Base-by-base conservation (phyloP, 352 stramenopile genomes). In the Globisporangium takayamanum region DNA sequence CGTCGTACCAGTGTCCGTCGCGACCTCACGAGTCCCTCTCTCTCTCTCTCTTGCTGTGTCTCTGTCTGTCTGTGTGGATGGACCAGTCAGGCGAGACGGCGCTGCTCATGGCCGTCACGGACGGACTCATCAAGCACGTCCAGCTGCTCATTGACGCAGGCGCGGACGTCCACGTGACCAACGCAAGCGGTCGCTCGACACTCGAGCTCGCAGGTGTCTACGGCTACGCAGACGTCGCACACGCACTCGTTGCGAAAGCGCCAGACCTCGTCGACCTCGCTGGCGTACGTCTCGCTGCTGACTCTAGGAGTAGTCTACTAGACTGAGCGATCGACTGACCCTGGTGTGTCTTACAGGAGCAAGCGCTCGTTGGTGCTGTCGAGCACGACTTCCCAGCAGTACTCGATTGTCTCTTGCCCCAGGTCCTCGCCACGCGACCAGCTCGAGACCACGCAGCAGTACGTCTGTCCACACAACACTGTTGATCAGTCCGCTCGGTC, bases 71-170 rank as follows among this genome's bases (percentile, higher is more conserved):
- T 14, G 11, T 3, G 8, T 45, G 11, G 39, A n/a, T 45, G 39
- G 39, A n/a, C 39, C 39, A 74, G 66, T 58, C 61, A n/a, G 64
- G 64, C 33, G 66, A 83, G 33, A 74, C 63, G 26, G 53, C 70
- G 18, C 62, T 84, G n/a, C 62, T 76, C 2, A 54, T 79, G 25
- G 67, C 66, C 8, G 44, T 71, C 3, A 66, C 74, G 41, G 72
- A 78, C 64, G 72, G 67, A 28, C 72, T 84, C 46, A 70, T 67
- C 62, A 71, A 73, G 41, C 72, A 84, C 60, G 70, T 80, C 18
- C 59, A 78, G 59, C 67, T 77, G n/a, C 68, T 84, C 47, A 33
- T 79, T 3, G 60, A 47, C 0, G 51, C 73, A 39, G 69, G 67
- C 14, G 74, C 69, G 12, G 70, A 84, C 22, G 39, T 53, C 16